Base-by-base conservation (phyloP, 179 eudicot genomes). In the Amaranthus tricolor region DNA sequence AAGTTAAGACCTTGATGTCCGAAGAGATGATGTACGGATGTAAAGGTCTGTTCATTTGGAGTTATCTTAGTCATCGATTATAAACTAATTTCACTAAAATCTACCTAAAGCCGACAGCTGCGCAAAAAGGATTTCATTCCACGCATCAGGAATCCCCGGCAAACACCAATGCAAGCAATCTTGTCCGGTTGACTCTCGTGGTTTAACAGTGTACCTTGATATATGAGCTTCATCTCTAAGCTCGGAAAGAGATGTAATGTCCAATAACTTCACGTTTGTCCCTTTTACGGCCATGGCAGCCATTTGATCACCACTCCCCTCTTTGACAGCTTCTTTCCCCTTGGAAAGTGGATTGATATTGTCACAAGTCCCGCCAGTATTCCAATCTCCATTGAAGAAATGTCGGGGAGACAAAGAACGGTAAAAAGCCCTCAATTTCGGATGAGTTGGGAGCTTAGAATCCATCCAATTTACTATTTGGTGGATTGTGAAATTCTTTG, bases 141-240 rank as follows among this genome's bases (percentile, higher is more conserved):
- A 86, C 6, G 83, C 78, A 77, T 86, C 86, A 76, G 88, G 86
- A 81, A 83, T 60, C 63, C 88, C 88, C 8, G 88, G 88, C 68
- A 86, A 79, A 65, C 86, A 86, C 88, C 88, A 86, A 72, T 83
- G 88, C 77, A 86, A 69, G 81, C 88, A 86, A 72, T 86, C 86
- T 62, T 79, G 77, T 24, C 82, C 82, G 13, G 81, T 66, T 4
- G 86, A 57, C 19, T 72, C 80, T 75, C 74, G 81, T 45, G 77
- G 83, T 77, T 60, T 81, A 47, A 77, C 72, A 11, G 80, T 79
- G 73, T 81, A 77, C 12, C 78, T 72, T 8, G 88, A 79, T 66
- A 83, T 67, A 49, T 83, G 86, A 14, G 80, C 85, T 72, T 86
- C 88, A 54, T 86, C 88, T 81, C 86, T 77, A 51, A 83, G 86